phyloP scores from a whole-genome alignment of 129 eudicot genomes.

The Gnaphalium uliginosum region DNA sequence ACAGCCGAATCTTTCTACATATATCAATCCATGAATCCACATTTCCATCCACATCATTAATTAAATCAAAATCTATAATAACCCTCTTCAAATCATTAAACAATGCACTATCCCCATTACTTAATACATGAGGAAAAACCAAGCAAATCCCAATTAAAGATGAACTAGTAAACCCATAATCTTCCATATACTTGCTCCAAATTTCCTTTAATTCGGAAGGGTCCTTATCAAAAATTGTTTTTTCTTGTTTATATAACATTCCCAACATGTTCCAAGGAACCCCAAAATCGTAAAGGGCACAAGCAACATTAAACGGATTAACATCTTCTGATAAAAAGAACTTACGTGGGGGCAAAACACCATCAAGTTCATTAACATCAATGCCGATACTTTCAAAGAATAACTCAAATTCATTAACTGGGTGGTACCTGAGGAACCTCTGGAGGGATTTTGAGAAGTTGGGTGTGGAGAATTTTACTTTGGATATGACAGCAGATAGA shows the following conservation, averaged over 20 bases:
- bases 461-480: slow-evolving; percentile 44
- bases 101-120: slow-evolving; percentile 26
- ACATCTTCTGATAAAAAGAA: slow-evolving; percentile 57
- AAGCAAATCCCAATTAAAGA: slow-evolving; percentile 56
- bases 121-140: slow-evolving; percentile 55
- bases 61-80: slow-evolving; percentile 51
- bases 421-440: slow-evolving; percentile 68
- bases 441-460: slow-evolving; percentile 42
- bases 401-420: slow-evolving; percentile 73
- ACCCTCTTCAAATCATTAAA: slow-evolving; percentile 54
- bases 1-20: slow-evolving; percentile 63
- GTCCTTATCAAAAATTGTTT: slow-evolving; percentile 39
- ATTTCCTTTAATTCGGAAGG: slow-evolving; percentile 33
- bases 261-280: slow-evolving; percentile 82
- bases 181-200: slow-evolving; percentile 38
- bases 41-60: slow-evolving; percentile 43
- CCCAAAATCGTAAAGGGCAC: slow-evolving; percentile 63
- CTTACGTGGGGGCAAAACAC: slow-evolving; percentile 42
- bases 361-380: slow-evolving; percentile 34
- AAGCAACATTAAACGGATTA: slow-evolving; percentile 46
- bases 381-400: slow-evolving; percentile 84
- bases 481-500: slow-evolving; percentile 41
- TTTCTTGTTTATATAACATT: slow-evolving; percentile 42
- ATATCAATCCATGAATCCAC: slow-evolving; percentile 59
- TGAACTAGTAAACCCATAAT: slow-evolving; percentile 46